phyloP scores from a whole-genome alignment of 495 filamentous ascomycete genomes.

The Penicillium desertorum region DNA sequence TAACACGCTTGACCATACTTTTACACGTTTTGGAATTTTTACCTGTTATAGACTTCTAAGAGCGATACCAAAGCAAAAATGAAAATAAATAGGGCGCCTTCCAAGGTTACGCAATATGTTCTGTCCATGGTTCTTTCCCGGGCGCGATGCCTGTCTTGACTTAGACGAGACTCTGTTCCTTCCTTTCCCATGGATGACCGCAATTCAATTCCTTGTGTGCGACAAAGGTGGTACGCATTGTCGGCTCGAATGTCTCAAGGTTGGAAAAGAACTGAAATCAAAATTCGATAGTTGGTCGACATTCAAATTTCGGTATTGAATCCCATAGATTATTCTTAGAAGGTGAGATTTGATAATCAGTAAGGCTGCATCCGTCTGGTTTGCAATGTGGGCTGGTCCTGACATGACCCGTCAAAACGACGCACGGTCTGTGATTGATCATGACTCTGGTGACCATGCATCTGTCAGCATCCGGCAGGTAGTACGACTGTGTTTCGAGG shows the following conservation, averaged over 20 bases:
- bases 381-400: neutral
- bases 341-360: neutral
- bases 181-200: conserved; percentile 6
- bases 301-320: neutral
- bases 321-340: conserved; percentile 1
- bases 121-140: conserved; percentile 14
- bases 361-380: conserved; percentile 3
- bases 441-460: conserved; percentile 14
- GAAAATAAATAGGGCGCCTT: neutral
- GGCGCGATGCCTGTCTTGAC: conserved; percentile 16
- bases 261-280: neutral
- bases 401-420: conserved; percentile 22
- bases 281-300: neutral
- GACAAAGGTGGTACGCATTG: neutral
- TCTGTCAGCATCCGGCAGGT: conserved; percentile 15
- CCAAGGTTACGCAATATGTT: too few species aligned
- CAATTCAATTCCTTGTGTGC: conserved; percentile 15
- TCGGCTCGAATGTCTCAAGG: neutral
- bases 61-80: neutral
- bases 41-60: neutral
- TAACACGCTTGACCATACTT: neutral
- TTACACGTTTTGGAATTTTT: neutral
- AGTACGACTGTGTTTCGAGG: conserved; percentile 1
- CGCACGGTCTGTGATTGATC: conserved; percentile 26
- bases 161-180: conserved; percentile 11